Evolutionary conservation across 345 rosid species (phyloP).

Genomic region (Turritis glabra): DNA sequence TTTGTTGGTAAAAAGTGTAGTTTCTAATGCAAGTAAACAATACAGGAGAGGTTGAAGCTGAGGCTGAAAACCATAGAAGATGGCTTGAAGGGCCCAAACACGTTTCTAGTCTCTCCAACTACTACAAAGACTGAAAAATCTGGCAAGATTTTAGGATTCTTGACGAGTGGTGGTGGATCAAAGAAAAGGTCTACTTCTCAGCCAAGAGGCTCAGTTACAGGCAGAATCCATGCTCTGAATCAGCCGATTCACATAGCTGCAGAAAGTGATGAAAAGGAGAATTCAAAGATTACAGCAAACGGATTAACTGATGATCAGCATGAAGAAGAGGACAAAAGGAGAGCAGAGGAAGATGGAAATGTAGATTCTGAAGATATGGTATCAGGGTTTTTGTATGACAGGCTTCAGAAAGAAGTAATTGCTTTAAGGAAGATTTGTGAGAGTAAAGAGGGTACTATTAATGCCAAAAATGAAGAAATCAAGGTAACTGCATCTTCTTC

Average conservation of each 20-base stretch:
- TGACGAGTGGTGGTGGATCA: conserved; percentile 58
- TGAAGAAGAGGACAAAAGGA: conserved; percentile 34
- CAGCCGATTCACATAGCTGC: conserved; percentile 45
- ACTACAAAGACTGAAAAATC: conserved; percentile 53
- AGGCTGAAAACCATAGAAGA: conserved; percentile 82
- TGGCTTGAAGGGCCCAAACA: conserved; percentile 53
- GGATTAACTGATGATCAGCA: conserved; percentile 18
- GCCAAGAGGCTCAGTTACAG: conserved; percentile 55
- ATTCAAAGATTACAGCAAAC: conserved; percentile 45
- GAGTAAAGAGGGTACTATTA: conserved; percentile 58
- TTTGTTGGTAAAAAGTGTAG: neutral
- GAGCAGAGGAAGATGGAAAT: conserved; percentile 27
- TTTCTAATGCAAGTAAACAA: conserved; percentile 6
- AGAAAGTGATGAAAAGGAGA: conserved; percentile 68
- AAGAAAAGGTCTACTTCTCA: conserved; percentile 73
- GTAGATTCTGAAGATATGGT: conserved; percentile 57
- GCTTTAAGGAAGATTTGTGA: conserved; percentile 65
- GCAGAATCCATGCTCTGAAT: conserved; percentile 46
- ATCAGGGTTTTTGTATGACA: conserved; percentile 89
- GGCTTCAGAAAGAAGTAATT: conserved; percentile 81
- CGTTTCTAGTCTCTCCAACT: conserved; percentile 35
- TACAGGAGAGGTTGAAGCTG: conserved; percentile 78
- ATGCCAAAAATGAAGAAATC: conserved; percentile 73
- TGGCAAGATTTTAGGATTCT: conserved; percentile 64
- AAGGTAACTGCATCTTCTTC: conserved; percentile 48